Percentiles rank a stretch among this genome's conserved stretches.
Conservation (phyloP, 768 basidiomycete species). For the button mushroom (Agaricus bisporus) region DNA sequence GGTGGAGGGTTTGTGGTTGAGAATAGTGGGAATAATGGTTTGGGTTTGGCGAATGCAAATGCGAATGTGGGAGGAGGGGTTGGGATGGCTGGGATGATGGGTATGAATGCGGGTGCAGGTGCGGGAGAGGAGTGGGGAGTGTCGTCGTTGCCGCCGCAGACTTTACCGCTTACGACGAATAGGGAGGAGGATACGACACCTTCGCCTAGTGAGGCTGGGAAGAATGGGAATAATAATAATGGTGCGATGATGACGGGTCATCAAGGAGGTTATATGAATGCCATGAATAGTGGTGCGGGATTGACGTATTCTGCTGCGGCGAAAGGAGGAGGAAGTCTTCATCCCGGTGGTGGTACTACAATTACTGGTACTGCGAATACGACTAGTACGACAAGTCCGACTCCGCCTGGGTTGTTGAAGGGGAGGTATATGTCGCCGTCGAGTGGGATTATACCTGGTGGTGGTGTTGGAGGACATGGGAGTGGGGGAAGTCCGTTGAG, state of each 20-base stretch:
- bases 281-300: constrained; percentile 16
- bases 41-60: not conserved
- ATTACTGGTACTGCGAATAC: not conserved
- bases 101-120: constrained; percentile 18
- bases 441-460: constrained; percentile 17
- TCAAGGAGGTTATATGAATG: constrained; percentile 37
- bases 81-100: constrained; percentile 15
- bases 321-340: constrained; percentile 11
- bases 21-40: not conserved
- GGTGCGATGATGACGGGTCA: not conserved
- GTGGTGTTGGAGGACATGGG: not conserved
- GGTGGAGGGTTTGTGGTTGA: not conserved
- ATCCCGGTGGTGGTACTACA: not conserved
- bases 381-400: constrained; percentile 13
- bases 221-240: not conserved
- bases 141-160: constrained; percentile 13
- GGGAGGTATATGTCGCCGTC: constrained; percentile 26
- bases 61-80: not conserved
- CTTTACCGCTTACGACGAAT: not conserved
- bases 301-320: constrained; percentile 44
- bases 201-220: not conserved
- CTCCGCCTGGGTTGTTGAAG: constrained; percentile 31
- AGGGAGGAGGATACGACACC: constrained; percentile 5
- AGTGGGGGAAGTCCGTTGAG: constrained; percentile 34
- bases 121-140: constrained; percentile 20